Evolutionary conservation across 2,329 filamentous ascomycete genomes (phyloP).

Genomic region (Trichoderma sp.): DNA sequence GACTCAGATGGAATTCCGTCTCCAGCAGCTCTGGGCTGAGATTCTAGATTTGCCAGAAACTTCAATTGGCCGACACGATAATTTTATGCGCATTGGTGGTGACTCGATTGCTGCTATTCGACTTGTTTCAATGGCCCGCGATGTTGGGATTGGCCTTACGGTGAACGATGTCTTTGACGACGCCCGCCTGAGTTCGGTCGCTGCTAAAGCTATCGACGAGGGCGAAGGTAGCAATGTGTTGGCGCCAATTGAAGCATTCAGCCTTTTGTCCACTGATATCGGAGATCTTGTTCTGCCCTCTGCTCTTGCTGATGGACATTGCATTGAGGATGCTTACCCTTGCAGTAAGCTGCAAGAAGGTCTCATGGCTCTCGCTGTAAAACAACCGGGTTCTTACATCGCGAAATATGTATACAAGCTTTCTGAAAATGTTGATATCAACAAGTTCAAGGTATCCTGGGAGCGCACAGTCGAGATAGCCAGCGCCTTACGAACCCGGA

Average conservation of each 20-base stretch:
- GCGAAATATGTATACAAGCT: conserved; percentile 29
- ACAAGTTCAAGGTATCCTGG: conserved; percentile 23
- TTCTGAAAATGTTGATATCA: conserved; percentile 8
- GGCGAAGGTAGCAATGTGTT: too few relatives aligned
- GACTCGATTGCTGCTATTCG: conserved; percentile 21
- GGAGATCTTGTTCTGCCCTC: not conserved
- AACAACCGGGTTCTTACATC: conserved; percentile 35
- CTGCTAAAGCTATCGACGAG: not conserved
- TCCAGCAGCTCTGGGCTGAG: conserved; percentile 24
- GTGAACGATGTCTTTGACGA: conserved; percentile 17
- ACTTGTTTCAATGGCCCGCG: conserved; percentile 20
- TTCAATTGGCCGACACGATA: conserved; percentile 20
- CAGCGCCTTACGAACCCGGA: conserved; percentile 24
- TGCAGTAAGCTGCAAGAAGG: conserved; percentile 26
- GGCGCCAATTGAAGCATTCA: conserved; percentile 9
- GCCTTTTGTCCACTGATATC: not conserved
- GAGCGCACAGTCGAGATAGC: conserved; percentile 21
- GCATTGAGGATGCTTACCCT: conserved; percentile 23
- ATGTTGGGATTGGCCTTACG: conserved; percentile 18
- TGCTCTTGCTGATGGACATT: not conserved
- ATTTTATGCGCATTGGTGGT: conserved; percentile 21
- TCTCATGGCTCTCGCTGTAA: conserved; percentile 31
- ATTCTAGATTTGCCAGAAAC: conserved; percentile 1
- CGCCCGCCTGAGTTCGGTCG: conserved; percentile 14
- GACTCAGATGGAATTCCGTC: conserved; percentile 20